Evolutionary conservation across 371 early-diverging fungal species (phyloP), one percentile per base, ranked within the genome.

Genomic region (Apophysomyces trapeziformis): DNA sequence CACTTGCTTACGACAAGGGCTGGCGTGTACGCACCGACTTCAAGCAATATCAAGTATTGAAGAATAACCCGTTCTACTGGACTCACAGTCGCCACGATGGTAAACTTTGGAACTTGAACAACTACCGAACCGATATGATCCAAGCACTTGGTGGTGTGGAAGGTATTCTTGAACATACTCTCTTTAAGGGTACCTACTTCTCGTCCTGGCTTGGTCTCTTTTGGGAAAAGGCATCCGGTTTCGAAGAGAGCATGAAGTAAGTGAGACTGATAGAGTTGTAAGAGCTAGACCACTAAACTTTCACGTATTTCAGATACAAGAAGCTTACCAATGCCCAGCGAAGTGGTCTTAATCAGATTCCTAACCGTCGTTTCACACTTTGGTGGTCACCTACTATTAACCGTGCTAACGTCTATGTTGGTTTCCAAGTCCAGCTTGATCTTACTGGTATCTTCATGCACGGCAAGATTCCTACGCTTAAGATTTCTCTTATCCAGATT

Each of bases 331-430:
- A 97, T 68, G 99, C 99, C n/a, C 99, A 99, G 80, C 87, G 99
- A 57, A 91, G 93, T 57, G 99, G 99, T 87, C 81, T 99, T 74
- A 96, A 96, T 76, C 97, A 99, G 83, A 97, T 99, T 83, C 99
- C 99, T 43, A 99, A 99, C 82, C 96, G 98, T 89, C 96, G 99
- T 64, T 99, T 99, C 85, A 98, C 98, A 4, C 87, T 99, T 41
- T 99, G 99, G 99, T 99, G 99, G 99, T 96, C 96, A 38, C 99
- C 99, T 9, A 99, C 99, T 2, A 98, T 99, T 74, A 99, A 99
- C 75, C 73, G 79, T 68, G 89, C 95, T 63, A 96, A 98, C 74
- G 99, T 99, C 26, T 99, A 99, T 77, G 96, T 99, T 64, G 99
- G 99, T 82, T 99, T 99, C 96, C 96, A 98, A 80, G 97, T 96